Evolutionary conservation across 75 land plant genomes (phyloP), one percentile per base, ranked within the genome.

Genomic region (Selaginella moellendorffii): DNA sequence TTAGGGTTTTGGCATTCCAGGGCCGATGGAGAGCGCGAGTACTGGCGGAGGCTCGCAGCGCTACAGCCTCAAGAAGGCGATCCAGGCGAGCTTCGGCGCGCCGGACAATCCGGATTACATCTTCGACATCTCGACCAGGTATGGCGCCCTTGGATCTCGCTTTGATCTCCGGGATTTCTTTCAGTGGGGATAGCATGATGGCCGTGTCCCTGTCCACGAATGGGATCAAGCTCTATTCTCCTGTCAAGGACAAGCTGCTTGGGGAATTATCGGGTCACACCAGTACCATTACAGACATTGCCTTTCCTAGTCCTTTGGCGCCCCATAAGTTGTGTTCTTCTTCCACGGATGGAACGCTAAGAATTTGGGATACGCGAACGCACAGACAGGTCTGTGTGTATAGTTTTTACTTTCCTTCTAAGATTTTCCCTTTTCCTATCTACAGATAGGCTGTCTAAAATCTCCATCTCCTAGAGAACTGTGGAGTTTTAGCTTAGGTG

Each of bases 131-230:
- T 78, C 78, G 19, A 53, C 92, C 71, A 87, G 79, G 87, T 81
- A 69, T 24, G 61, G 20, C 53, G 24, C 54, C 14, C 5, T 27
- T 24, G 22, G 14, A 1, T 67, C 24, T 56, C 30, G 10, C 18
- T 18, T 10, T 46, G 51, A 46, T 46, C 18, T 46, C 51, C 18
- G 51, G 65, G 71, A 84, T 82, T 71, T 70, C 14, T 36, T 36
- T 5, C 46, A 36, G 62, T 63, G 85, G 79, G 58, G 68, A 54
- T n/a, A 69, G 85, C 14, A 31, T 28, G 9, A 78, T 93, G 98
- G 98, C 85, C 27, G 98, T 89, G 10, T 89, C 98, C 2, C 66
- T 93, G 24, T 93, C 98, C 2, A 78, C 85, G 5, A 93, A 93
- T 69, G 73, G 68, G 12, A 78, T 93, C 64, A 93, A 93, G 65